These are phyloP conservation scores for Aureobasidium sp. DNA, from an alignment of 2,329 filamentous ascomycete genomes.

Conservation along the genomic window DNA sequence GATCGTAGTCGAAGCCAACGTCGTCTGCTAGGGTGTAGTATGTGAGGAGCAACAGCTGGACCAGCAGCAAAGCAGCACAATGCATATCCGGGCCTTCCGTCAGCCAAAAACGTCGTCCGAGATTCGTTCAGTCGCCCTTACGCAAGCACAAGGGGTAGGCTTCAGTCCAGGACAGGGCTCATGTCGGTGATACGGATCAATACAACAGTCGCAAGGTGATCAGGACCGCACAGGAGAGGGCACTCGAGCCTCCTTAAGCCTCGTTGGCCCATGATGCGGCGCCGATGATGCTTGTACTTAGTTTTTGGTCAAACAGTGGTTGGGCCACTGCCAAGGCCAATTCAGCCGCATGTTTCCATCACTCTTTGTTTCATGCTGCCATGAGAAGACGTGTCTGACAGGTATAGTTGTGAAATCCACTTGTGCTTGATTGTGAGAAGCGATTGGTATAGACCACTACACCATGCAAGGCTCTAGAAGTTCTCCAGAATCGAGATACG, in stretches of 20 bases:
- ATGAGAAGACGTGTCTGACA: not conserved
- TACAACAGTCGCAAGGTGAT: not conserved
- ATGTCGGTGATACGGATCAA: not conserved
- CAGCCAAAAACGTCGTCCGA: not conserved
- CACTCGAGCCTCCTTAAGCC: not conserved
- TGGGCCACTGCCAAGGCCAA: not conserved
- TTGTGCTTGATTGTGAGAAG: not conserved
- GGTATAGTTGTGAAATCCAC: too few species aligned
- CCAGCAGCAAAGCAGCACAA: not conserved
- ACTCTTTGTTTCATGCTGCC: not conserved
- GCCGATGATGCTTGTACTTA: not conserved
- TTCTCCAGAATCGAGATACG: not conserved
- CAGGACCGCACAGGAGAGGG: not conserved
- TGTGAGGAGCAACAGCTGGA: not conserved
- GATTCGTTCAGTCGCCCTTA: not conserved
- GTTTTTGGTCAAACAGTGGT: not conserved
- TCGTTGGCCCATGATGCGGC: not conserved
- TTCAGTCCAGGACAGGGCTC: not conserved
- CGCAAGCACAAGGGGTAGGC: not conserved
- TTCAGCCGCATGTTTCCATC: not conserved
- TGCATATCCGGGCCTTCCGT: not conserved
- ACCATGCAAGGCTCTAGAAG: not conserved
- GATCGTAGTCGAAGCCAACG: conserved; percentile 10
- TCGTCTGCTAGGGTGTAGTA: conserved; percentile 1
- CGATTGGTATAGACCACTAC: not conserved